Evolutionary conservation across 1,284 basidiomycete genomes (phyloP).

Genomic region (Naganishia liquefaciens): DNA sequence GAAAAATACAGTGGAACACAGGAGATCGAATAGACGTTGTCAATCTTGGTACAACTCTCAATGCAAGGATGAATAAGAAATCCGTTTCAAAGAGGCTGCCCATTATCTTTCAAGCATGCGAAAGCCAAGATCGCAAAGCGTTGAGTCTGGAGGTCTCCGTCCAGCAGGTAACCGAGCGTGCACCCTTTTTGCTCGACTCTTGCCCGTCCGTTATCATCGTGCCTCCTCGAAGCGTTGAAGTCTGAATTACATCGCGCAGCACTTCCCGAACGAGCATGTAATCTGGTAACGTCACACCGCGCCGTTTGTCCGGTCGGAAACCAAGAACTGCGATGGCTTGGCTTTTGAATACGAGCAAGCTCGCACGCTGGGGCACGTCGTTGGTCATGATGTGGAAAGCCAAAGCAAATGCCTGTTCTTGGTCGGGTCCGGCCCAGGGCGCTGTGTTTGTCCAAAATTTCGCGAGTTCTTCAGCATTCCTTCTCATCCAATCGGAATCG

Average conservation of each 20-base stretch:
- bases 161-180: background rate
- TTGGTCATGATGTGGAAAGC: constrained; percentile 13
- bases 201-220: background rate
- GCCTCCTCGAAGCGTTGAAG: background rate
- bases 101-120: background rate
- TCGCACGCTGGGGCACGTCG: background rate
- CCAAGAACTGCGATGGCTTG: background rate
- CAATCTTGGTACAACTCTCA: too few relatives aligned
- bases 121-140: constrained; percentile 25
- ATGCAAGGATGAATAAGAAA: background rate
- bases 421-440: background rate
- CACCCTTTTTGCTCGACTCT: background rate
- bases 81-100: too few relatives aligned
- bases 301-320: constrained; percentile 1
- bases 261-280: constrained; percentile 18
- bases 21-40: constrained; percentile 60
- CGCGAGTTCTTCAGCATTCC: background rate
- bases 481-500: background rate
- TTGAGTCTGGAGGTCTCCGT: constrained; percentile 15
- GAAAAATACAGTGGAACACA: constrained; percentile 88
- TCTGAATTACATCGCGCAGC: background rate
- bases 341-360: background rate
- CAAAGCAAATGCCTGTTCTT: background rate
- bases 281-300: constrained; percentile 4
- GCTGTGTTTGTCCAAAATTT: background rate